Evolutionary conservation across 2,329 filamentous ascomycete species (phyloP).

Genomic region (Fusarium algeriense): DNA sequence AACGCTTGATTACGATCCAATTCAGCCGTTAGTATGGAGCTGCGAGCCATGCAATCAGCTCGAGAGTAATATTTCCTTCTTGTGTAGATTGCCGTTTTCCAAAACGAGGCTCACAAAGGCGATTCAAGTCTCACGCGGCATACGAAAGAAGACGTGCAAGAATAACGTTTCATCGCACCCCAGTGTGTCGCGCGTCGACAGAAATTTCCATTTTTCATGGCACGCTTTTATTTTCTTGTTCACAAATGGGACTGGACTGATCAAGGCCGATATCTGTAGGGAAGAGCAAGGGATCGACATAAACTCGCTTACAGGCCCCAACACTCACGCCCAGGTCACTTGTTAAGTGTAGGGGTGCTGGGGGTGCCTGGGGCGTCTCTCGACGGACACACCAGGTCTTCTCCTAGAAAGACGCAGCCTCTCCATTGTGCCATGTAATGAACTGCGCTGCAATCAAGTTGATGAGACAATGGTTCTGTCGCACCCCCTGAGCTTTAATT

Average conservation of each 20-base stretch:
- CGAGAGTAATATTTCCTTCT: background rate
- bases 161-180: background rate
- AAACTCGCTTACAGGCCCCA: background rate
- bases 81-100: background rate
- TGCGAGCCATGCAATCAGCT: background rate
- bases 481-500: background rate
- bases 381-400: background rate
- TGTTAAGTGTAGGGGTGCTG: background rate
- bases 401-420: background rate
- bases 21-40: background rate
- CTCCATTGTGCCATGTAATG: background rate
- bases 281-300: background rate
- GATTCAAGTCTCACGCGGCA: background rate
- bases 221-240: no score
- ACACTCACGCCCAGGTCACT: background rate
- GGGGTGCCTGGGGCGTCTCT: background rate
- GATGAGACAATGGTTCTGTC: background rate
- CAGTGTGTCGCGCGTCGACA: background rate
- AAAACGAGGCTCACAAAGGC: background rate
- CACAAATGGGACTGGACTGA: no score
- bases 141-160: background rate
- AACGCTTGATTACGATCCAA: background rate
- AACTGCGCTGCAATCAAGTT: background rate
- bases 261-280: background rate
- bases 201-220: background rate